phyloP scores from a whole-genome alignment of 768 basidiomycete genomes.

The Tulasnella sp. region DNA sequence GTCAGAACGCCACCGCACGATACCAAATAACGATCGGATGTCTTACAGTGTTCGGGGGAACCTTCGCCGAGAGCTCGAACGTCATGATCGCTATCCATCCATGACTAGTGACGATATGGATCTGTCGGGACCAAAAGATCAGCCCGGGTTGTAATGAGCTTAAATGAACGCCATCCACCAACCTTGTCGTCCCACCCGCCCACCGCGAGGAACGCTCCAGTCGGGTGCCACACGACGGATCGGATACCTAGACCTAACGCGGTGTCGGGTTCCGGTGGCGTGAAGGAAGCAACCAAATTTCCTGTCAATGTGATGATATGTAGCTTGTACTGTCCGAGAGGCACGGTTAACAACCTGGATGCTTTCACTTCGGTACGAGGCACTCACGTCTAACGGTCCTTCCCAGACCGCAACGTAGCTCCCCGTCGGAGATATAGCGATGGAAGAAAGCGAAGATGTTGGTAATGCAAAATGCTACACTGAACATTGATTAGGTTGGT shows the following conservation, averaged over 20 bases:
- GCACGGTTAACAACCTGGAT: not conserved
- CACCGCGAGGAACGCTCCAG: slow-evolving; percentile 66
- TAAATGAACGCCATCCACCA: slow-evolving; percentile 5
- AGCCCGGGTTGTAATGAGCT: not conserved
- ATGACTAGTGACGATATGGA: slow-evolving; percentile 61
- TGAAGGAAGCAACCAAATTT: slow-evolving; percentile 50
- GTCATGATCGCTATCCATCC: slow-evolving; percentile 60
- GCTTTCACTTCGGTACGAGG: not conserved
- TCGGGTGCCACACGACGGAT: slow-evolving; percentile 74
- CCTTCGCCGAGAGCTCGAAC: slow-evolving; percentile 48
- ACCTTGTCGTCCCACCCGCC: slow-evolving; percentile 89
- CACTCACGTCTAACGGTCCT: slow-evolving; percentile 64
- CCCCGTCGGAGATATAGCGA: slow-evolving; percentile 67
- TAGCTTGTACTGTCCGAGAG: slow-evolving; percentile 55
- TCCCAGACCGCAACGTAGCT: slow-evolving; percentile 75
- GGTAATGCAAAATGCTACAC: slow-evolving; percentile 72
- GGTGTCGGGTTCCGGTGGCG: slow-evolving; percentile 57
- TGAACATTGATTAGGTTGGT: not conserved
- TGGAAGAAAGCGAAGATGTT: slow-evolving; percentile 56
- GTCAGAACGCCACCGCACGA: not conserved
- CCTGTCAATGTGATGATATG: slow-evolving; percentile 58
- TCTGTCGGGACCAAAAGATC: slow-evolving; percentile 33
- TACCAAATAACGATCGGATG: not conserved
- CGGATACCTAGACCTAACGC: slow-evolving; percentile 61
- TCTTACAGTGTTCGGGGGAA: slow-evolving; percentile 48